Evolutionary conservation across 2,329 filamentous ascomycete species (phyloP).

Genomic region (Helicocarpus griseus): DNA sequence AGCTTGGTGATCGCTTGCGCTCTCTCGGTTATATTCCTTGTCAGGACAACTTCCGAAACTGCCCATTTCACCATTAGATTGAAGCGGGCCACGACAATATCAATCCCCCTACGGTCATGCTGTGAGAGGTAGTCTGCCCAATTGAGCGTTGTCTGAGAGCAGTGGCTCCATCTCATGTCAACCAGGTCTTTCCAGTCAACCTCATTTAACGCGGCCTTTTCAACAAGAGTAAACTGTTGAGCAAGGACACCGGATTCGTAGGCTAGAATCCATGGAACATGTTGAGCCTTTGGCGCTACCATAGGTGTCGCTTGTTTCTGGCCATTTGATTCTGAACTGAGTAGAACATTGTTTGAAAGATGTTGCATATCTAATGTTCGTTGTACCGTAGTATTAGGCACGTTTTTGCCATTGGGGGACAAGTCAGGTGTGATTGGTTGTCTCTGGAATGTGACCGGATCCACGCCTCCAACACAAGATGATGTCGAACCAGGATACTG

Average conservation of each 20-base stretch:
- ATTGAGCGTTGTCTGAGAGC: conserved; percentile 41
- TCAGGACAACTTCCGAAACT: conserved; percentile 53
- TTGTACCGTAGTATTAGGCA: conserved; percentile 7
- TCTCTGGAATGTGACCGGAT: conserved; percentile 24
- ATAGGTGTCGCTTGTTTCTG: conserved; percentile 7
- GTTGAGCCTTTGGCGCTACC: conserved; percentile 22
- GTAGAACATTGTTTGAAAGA: conserved; percentile 24
- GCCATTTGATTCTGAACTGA: conserved; percentile 19
- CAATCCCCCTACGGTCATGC: conserved; percentile 48
- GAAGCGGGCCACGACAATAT: conserved; percentile 56
- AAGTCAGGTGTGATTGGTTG: conserved; percentile 33
- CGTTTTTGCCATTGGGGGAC: conserved; percentile 25
- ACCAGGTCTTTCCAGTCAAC: conserved; percentile 59
- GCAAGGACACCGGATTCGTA: conserved; percentile 52
- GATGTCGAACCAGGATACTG: conserved; percentile 28
- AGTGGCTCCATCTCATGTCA: conserved; percentile 52
- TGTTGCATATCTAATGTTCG: conserved; percentile 20
- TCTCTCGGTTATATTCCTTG: conserved; percentile 47
- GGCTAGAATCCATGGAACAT: conserved; percentile 54
- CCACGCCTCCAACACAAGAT: conserved; percentile 21
- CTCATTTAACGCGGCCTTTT: conserved; percentile 56
- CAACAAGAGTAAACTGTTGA: conserved; percentile 55
- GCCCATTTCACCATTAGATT: conserved; percentile 60
- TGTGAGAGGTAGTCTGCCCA: conserved; percentile 54
- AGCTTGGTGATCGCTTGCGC: conserved; percentile 53